These are phyloP conservation scores for Hanseniaspora jakobsenii DNA, from an alignment of 805 yeast species.

Conservation along the genomic window DNA sequence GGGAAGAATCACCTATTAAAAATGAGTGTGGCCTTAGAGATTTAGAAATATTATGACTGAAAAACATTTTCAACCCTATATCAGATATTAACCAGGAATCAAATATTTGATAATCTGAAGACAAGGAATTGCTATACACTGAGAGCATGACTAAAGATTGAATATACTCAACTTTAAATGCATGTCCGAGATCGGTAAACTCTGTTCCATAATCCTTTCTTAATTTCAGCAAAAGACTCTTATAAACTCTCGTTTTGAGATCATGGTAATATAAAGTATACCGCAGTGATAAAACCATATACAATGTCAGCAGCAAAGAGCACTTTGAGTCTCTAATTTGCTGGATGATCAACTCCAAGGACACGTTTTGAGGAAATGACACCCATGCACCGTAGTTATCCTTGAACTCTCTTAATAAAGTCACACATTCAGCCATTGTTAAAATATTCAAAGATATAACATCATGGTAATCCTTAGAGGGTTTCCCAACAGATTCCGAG, in stretches of 20 bases:
- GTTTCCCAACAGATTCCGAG: no score
- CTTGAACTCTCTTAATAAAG: conserved; percentile 45
- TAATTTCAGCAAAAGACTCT: conserved; percentile 36
- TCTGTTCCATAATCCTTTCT: conserved; percentile 38
- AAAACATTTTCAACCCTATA: conserved; percentile 39
- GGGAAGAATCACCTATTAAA: no score
- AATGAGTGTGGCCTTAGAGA: conserved; percentile 5
- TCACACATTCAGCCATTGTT: conserved; percentile 36
- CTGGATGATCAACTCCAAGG: conserved; percentile 39
- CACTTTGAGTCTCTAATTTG: conserved; percentile 37
- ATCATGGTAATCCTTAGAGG: no score
- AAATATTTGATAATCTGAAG: conserved; percentile 39
- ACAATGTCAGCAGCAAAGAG: conserved; percentile 52
- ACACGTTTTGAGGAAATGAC: conserved; percentile 45
- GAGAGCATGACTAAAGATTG: conserved; percentile 58
- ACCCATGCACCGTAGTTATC: conserved; percentile 70
- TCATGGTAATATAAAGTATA: conserved; percentile 28
- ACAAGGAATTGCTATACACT: conserved; percentile 51
- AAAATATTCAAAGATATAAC: conserved; percentile 41
- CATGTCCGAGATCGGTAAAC: conserved; percentile 32
- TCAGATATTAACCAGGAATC: conserved; percentile 66
- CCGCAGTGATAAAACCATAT: conserved; percentile 52
- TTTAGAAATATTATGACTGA: conserved; percentile 7
- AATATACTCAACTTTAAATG: conserved; percentile 42
- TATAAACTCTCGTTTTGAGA: conserved; percentile 34